Conservation (phyloP, 2,329 filamentous ascomycete species). For the Scorias spongiosa region DNA sequence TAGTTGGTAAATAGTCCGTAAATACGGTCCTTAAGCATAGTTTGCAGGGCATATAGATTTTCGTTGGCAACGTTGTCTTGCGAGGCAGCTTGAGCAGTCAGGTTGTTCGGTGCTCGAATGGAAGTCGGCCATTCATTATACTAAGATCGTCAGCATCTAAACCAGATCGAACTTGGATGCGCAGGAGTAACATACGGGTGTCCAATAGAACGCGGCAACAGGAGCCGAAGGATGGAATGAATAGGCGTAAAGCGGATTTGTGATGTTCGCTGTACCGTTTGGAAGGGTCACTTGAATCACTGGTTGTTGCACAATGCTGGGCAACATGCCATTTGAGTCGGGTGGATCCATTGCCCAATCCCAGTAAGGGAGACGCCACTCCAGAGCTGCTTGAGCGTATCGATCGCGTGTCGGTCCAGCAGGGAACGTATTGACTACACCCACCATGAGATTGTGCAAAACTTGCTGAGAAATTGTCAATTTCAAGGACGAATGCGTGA, state of each 20-base stretch:
- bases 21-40: conserved; percentile 40
- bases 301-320: conserved; percentile 25
- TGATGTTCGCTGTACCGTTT: conserved; percentile 17
- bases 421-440: conserved; percentile 28
- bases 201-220: conserved; percentile 40
- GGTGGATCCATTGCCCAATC: conserved; percentile 30
- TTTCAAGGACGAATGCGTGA: neutral
- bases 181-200: conserved; percentile 37
- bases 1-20: conserved; percentile 55
- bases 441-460: conserved; percentile 24
- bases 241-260: conserved; percentile 22
- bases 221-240: conserved; percentile 36
- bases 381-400: conserved; percentile 25
- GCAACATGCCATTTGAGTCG: conserved; percentile 18
- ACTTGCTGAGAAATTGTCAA: conserved; percentile 22
- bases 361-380: conserved; percentile 32
- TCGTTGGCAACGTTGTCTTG: neutral
- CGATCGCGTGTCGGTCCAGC: conserved; percentile 20
- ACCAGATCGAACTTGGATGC: no score
- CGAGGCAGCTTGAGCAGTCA: neutral
- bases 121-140: neutral
- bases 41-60: neutral
- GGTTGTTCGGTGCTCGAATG: neutral
- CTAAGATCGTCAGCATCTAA: neutral
- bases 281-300: conserved; percentile 23